These are phyloP conservation scores for Fusarium secorum DNA, from an alignment of 2,329 filamentous ascomycete genomes.

Conservation along the genomic window DNA sequence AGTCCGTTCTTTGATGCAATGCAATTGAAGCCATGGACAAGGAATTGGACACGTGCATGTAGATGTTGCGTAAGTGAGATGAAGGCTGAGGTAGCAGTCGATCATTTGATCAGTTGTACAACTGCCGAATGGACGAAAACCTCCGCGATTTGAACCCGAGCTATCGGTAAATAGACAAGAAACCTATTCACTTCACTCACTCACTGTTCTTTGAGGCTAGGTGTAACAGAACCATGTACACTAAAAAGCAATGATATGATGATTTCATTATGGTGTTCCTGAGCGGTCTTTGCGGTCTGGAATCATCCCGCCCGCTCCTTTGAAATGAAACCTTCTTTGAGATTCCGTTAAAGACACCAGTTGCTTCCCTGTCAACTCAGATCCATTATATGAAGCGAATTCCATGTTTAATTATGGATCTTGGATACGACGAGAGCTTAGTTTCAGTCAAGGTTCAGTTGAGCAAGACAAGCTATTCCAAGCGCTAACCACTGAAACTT, in stretches of 20 bases:
- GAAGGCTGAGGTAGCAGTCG: conserved; percentile 5
- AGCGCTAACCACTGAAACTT: neutral
- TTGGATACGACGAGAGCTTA: conserved; percentile 15
- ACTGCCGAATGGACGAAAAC: conserved; percentile 24
- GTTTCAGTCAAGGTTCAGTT: neutral
- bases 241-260: neutral
- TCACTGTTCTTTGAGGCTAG: neutral
- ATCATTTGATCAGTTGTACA: conserved; percentile 16
- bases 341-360: neutral
- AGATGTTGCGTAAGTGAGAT: conserved; percentile 12
- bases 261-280: conserved; percentile 10
- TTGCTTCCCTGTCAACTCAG: neutral
- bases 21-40: neutral
- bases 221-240: neutral
- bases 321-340: neutral
- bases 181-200: neutral
- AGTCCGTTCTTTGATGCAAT: neutral
- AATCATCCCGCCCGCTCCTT: neutral
- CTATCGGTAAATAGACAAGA: conserved; percentile 19
- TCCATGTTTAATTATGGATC: conserved; percentile 27
- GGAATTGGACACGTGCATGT: neutral
- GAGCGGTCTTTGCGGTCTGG: neutral
- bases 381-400: neutral
- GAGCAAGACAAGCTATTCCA: neutral
- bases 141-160: conserved; percentile 25